Evolutionary conservation across 2,329 filamentous ascomycete genomes (phyloP), one percentile per base, ranked within the genome.

Genomic region (Fusarium fujikuroi): DNA sequence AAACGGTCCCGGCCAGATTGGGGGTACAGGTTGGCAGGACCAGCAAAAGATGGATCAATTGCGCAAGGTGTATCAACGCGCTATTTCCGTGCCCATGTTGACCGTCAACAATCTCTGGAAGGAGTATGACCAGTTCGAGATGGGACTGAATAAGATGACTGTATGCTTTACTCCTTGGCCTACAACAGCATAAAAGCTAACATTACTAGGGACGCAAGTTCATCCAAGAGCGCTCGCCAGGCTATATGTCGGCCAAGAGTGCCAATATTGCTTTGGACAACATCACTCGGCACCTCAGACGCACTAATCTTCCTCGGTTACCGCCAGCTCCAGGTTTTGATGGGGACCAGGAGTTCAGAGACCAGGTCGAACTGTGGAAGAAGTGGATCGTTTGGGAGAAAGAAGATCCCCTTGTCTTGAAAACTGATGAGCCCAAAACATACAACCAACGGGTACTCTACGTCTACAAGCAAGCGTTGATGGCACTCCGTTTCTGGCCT

Each of bases 31-130:
- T 66, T 99, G 96, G 97, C 95, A 98, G 82, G 96, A 98, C 79
- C 93, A 95, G 83, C 96, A 98, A 80, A 99, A 99, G 86, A 97
- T 97, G 92, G 96, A 99, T 77, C 87, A 93, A 75, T 84, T 99
- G 58, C 92, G 96, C 67, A 97, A 97, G 80, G 93, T 94, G 2
- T 99, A 98, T 80, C 95, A 98, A 78, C 92, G 92, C 60, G 95
- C 95, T 19, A 93, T 98, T 65, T 92, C 90, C 74, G 90, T 98
- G 43, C 97, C 97, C 9, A 97, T 94, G 72, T 90, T 92, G 61
- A 92, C 92, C 37, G 90, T 97, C 54, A 93, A 95, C 78, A 89
- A 88, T 59, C 85, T 99, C 19, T 99, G 96, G 97, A 97, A 97
- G 81, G 95, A 99, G 79, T 99, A 99, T 79, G 95, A 98, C 80